These are phyloP conservation scores for Candida rishiriensis DNA, from an alignment of 805 yeast genomes.

Conservation along the genomic window DNA sequence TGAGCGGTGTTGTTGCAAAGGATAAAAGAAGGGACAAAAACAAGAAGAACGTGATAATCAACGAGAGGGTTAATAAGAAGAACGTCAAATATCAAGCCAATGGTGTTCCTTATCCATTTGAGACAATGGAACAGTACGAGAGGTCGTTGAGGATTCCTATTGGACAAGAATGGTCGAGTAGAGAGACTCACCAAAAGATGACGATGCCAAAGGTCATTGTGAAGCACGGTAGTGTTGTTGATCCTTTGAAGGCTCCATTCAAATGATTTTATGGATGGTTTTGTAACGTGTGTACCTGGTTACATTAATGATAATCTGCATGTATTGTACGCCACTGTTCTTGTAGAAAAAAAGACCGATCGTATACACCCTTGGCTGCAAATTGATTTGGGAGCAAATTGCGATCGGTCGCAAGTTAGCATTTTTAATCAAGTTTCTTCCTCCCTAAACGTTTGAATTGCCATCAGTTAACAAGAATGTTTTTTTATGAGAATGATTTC, in stretches of 20 bases:
- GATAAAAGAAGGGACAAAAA: conserved; percentile 76
- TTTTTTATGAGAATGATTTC: too few species aligned
- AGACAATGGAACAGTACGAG: conserved; percentile 91
- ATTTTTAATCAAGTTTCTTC: too few species aligned
- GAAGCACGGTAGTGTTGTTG: conserved; percentile 85
- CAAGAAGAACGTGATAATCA: conserved; percentile 78
- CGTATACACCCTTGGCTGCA: too few species aligned
- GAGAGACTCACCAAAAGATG: conserved; percentile 78
- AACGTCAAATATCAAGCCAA: conserved; percentile 79
- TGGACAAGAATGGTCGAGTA: conserved; percentile 94
- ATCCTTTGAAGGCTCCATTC: conserved; percentile 86
- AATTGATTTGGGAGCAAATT: too few species aligned
- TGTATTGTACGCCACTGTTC: too few species aligned
- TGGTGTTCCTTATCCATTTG: conserved; percentile 94
- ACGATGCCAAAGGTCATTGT: conserved; percentile 86
- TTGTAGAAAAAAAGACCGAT: too few species aligned
- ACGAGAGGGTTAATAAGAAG: conserved; percentile 82
- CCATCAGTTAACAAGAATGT: too few species aligned
- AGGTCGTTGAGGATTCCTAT: conserved; percentile 91
- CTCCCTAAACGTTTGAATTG: too few species aligned
- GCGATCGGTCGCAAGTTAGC: too few species aligned
- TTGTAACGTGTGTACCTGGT: background rate
- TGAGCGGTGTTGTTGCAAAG: conserved; percentile 69
- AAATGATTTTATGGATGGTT: conserved; percentile 31
- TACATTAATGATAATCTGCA: too few species aligned